Percentiles rank a stretch among this genome's conserved stretches.
These are phyloP conservation scores for Fusarium sp. DNA, from an alignment of 2,329 filamentous ascomycete genomes.

Conservation along the genomic window DNA sequence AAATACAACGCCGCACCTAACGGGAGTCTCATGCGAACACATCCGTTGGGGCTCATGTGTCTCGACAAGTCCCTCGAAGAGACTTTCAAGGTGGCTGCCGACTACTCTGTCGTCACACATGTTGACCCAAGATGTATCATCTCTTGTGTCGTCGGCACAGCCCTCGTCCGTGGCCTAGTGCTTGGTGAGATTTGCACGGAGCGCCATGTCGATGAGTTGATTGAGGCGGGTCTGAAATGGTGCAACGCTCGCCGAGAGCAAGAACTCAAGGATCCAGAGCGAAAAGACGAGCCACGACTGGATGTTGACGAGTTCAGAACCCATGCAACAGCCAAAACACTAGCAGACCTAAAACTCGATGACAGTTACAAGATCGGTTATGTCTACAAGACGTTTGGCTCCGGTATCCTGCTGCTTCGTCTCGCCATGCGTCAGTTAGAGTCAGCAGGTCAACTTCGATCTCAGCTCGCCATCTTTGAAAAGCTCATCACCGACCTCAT, in stretches of 20 bases:
- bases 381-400: slow-evolving; percentile 68
- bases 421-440: slow-evolving; percentile 57
- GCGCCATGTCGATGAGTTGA: slow-evolving; percentile 57
- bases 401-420: slow-evolving; percentile 62
- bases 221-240: slow-evolving; percentile 60
- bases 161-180: slow-evolving; percentile 62
- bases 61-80: slow-evolving; percentile 58
- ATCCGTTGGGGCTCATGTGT: slow-evolving; percentile 66
- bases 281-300: slow-evolving; percentile 52
- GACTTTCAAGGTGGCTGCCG: slow-evolving; percentile 60
- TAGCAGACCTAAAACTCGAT: slow-evolving; percentile 62
- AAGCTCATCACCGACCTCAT: slow-evolving; percentile 63
- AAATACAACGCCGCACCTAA: slow-evolving; percentile 63
- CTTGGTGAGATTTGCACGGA: slow-evolving; percentile 61
- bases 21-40: slow-evolving; percentile 68
- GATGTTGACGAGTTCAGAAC: slow-evolving; percentile 59
- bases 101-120: slow-evolving; percentile 63
- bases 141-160: slow-evolving; percentile 64
- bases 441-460: slow-evolving; percentile 29
- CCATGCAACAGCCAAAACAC: slow-evolving; percentile 56
- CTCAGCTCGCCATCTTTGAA: slow-evolving; percentile 58
- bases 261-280: slow-evolving; percentile 44
- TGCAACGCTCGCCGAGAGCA: slow-evolving; percentile 46
- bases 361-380: slow-evolving; percentile 65
- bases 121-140: slow-evolving; percentile 67